Percentiles rank a stretch among this genome's conserved stretches.
Conservation (phyloP, 2,329 filamentous ascomycete genomes). For the Acarospora socialis region DNA sequence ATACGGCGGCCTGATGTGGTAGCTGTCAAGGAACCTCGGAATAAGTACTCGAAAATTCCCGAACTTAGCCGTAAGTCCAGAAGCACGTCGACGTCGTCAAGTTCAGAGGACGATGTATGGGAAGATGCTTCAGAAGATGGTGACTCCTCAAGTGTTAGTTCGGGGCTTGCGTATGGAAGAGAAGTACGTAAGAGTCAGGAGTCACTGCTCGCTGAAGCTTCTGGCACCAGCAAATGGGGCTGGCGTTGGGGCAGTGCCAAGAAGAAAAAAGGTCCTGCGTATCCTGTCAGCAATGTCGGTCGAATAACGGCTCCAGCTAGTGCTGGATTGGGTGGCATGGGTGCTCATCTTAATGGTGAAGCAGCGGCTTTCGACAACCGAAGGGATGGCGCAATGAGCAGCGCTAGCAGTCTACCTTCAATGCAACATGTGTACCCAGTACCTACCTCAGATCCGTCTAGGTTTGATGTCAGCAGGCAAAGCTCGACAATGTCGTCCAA, state of each 20-base stretch:
- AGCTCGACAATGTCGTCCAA: conserved; percentile 34
- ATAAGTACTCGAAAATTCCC: conserved; percentile 1
- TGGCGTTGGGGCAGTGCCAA: conserved; percentile 44
- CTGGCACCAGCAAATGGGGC: conserved; percentile 42
- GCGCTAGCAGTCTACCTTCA: conserved; percentile 30
- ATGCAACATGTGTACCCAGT: conserved; percentile 54
- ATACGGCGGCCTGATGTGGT: conserved; percentile 15
- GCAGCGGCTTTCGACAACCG: no score
- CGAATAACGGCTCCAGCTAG: conserved; percentile 9
- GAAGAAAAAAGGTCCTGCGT: conserved; percentile 23
- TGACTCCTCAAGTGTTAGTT: conserved; percentile 39
- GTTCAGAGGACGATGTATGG: conserved; percentile 41
- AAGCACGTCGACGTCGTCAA: conserved; percentile 15
- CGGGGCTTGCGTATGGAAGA: conserved; percentile 47
- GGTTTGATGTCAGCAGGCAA: conserved; percentile 42
- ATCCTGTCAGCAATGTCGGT: conserved; percentile 13
- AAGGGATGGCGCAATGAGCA: conserved; percentile 23
- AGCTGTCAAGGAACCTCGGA: conserved; percentile 11
- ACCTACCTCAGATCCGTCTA: conserved; percentile 49
- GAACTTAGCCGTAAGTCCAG: conserved; percentile 3
- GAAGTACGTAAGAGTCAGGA: conserved; percentile 33
- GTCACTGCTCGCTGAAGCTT: conserved; percentile 39
- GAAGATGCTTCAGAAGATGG: conserved; percentile 44
- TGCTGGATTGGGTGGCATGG: no score
- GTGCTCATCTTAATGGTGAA: no score